Evolutionary conservation across 108 stramenopile genomes (phyloP).

Genomic region (Pseudonitzschia multiseries): DNA sequence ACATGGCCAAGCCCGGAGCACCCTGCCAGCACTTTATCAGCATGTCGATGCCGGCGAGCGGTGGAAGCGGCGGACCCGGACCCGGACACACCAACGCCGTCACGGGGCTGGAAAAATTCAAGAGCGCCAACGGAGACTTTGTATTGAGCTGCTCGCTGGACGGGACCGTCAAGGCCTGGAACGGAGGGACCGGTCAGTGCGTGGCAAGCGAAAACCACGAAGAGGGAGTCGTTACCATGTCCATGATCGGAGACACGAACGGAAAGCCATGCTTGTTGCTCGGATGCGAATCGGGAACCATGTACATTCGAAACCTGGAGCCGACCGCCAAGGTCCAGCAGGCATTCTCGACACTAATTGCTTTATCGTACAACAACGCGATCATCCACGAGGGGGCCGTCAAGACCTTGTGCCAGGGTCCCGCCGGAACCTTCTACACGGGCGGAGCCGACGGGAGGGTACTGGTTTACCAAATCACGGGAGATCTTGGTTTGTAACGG

Average conservation of each 20-base stretch:
- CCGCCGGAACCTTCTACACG: conserved; percentile 79
- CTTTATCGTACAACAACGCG: conserved; percentile 42
- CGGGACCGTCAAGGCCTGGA: conserved; percentile 85
- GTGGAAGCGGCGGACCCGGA: conserved; percentile 1
- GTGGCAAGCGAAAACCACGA: conserved; percentile 73
- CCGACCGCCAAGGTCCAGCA: conserved; percentile 65
- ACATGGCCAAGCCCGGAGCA: conserved; percentile 46
- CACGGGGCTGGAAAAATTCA: conserved; percentile 54
- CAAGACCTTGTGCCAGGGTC: conserved; percentile 57
- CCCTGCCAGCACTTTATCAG: conserved; percentile 55
- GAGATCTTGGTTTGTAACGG: conserved; percentile 73
- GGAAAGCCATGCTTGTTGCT: conserved; percentile 63
- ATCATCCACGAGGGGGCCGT: conserved; percentile 76
- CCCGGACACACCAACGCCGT: conserved; percentile 74
- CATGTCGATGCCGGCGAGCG: conserved; percentile 21
- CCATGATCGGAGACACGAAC: conserved; percentile 55
- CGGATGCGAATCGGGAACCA: conserved; percentile 72
- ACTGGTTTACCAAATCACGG: conserved; percentile 76
- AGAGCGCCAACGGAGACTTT: conserved; percentile 56
- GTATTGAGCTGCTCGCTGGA: conserved; percentile 76
- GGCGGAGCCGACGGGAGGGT: conserved; percentile 83
- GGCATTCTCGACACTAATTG: conserved; percentile 56
- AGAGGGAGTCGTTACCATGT: conserved; percentile 77
- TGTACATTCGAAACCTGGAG: conserved; percentile 72
- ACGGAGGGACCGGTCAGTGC: conserved; percentile 73